These are phyloP conservation scores for Alloascoidea hylecoeti DNA, from an alignment of 805 yeast genomes.

Conservation along the genomic window DNA sequence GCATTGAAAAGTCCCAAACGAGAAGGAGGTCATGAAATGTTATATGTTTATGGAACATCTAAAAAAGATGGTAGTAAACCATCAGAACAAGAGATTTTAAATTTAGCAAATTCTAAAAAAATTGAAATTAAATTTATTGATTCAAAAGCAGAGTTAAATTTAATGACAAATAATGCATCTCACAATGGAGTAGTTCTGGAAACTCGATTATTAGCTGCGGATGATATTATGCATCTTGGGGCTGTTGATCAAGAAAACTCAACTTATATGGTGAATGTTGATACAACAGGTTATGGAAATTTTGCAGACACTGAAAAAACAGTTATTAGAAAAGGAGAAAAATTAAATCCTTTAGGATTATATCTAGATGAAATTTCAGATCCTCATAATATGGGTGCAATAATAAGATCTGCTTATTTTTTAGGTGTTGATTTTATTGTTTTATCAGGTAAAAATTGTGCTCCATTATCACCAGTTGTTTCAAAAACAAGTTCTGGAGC, in stretches of 20 bases:
- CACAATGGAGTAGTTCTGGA: constrained; percentile 74
- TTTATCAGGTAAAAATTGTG: constrained; percentile 54
- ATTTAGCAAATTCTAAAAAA: constrained; percentile 29
- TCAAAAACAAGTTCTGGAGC: constrained; percentile 81
- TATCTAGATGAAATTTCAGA: constrained; percentile 72
- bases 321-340: background rate
- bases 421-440: constrained; percentile 74
- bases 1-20: constrained; percentile 49
- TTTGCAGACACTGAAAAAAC: background rate
- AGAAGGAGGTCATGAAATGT: constrained; percentile 29
- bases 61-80: constrained; percentile 20
- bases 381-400: constrained; percentile 81
- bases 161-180: constrained; percentile 49
- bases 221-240: constrained; percentile 19
- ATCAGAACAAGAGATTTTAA: constrained; percentile 26
- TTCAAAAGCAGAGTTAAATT: constrained; percentile 40
- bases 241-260: constrained; percentile 11
- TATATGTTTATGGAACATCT: constrained; percentile 19
- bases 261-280: constrained; percentile 3
- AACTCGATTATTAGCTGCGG: constrained; percentile 34
- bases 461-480: constrained; percentile 65
- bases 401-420: constrained; percentile 65
- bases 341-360: constrained; percentile 47
- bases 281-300: background rate
- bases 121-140: constrained; percentile 22